These are phyloP conservation scores for Termitomyces eurrhizus DNA, from an alignment of 768 basidiomycete species.

Conservation along the genomic window DNA sequence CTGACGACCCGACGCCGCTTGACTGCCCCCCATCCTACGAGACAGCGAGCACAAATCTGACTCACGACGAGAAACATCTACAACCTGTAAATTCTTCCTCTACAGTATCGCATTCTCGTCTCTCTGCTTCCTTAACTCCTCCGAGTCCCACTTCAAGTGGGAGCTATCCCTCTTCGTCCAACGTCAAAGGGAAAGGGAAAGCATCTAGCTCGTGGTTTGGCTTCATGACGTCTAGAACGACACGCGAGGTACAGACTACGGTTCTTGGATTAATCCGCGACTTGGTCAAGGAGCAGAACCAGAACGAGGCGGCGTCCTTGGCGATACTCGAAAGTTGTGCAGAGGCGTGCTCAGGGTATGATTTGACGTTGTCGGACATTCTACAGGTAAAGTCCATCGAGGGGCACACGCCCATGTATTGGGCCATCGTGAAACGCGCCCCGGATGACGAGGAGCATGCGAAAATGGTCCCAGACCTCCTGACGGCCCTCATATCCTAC, in stretches of 20 bases:
- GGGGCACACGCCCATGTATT: slow-evolving; percentile 63
- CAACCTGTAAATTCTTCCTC: background rate
- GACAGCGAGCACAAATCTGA: slow-evolving; percentile 9
- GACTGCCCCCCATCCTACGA: slow-evolving; percentile 42
- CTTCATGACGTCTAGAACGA: slow-evolving; percentile 30
- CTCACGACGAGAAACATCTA: slow-evolving; percentile 5
- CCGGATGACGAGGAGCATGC: slow-evolving; percentile 34
- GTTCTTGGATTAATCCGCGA: slow-evolving; percentile 54
- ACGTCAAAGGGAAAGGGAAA: slow-evolving; percentile 27
- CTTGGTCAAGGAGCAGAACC: slow-evolving; percentile 38
- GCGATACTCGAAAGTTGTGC: slow-evolving; percentile 60
- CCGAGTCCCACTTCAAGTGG: background rate
- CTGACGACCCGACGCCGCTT: slow-evolving; percentile 31
- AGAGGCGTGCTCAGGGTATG: slow-evolving; percentile 50
- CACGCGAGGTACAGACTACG: slow-evolving; percentile 49
- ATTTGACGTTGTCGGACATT: slow-evolving; percentile 46
- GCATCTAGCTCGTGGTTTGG: slow-evolving; percentile 29
- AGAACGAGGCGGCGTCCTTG: slow-evolving; percentile 25
- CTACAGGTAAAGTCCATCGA: slow-evolving; percentile 65
- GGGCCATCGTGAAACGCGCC: slow-evolving; percentile 64
- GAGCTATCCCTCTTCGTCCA: slow-evolving; percentile 15
- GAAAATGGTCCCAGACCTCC: slow-evolving; percentile 34
- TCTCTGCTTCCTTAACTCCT: slow-evolving; percentile 6
- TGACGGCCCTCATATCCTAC: slow-evolving; percentile 47
- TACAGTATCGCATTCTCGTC: background rate